Evolutionary conservation across 192 early-diverging fungal species (phyloP).

Genomic region (Spizellomyces sp.): DNA sequence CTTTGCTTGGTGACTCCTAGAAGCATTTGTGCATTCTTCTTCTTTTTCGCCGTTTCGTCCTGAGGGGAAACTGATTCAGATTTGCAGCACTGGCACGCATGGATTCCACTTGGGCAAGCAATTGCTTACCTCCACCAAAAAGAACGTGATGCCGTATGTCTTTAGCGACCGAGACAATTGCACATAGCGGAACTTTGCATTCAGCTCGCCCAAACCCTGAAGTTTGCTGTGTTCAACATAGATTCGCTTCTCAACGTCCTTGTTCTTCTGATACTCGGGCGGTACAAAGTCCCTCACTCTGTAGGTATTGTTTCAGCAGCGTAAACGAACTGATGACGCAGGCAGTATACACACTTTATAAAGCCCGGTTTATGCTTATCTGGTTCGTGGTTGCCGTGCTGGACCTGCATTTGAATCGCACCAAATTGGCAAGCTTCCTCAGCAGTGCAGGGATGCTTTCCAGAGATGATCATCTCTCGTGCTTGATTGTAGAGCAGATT

Average conservation of each 20-base stretch:
- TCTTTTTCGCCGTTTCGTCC: conserved; percentile 47
- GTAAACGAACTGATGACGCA: neutral
- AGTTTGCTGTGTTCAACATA: conserved; percentile 57
- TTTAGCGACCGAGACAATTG: conserved; percentile 58
- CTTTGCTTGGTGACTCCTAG: conserved; percentile 60
- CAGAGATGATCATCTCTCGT: conserved; percentile 52
- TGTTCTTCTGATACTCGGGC: conserved; percentile 51
- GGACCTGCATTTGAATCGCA: conserved; percentile 56
- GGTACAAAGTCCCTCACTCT: conserved; percentile 57
- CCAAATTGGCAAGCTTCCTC: conserved; percentile 62
- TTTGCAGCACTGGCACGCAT: neutral
- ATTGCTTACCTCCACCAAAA: conserved; percentile 52
- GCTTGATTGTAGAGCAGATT: conserved; percentile 60
- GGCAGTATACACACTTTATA: conserved; percentile 41
- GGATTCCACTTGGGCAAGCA: neutral
- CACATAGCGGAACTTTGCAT: conserved; percentile 62
- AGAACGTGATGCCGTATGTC: conserved; percentile 65
- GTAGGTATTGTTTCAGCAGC: neutral
- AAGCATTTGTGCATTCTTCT: conserved; percentile 44
- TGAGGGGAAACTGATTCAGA: neutral
- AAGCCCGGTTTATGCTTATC: conserved; percentile 54
- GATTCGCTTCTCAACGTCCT: conserved; percentile 55
- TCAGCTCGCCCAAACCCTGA: conserved; percentile 56
- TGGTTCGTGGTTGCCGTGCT: conserved; percentile 59
- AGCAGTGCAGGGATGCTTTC: conserved; percentile 55